Evolutionary conservation across 1,139 yeast species (phyloP).

Genomic region (Zygosaccharomyces pseudobailii): DNA sequence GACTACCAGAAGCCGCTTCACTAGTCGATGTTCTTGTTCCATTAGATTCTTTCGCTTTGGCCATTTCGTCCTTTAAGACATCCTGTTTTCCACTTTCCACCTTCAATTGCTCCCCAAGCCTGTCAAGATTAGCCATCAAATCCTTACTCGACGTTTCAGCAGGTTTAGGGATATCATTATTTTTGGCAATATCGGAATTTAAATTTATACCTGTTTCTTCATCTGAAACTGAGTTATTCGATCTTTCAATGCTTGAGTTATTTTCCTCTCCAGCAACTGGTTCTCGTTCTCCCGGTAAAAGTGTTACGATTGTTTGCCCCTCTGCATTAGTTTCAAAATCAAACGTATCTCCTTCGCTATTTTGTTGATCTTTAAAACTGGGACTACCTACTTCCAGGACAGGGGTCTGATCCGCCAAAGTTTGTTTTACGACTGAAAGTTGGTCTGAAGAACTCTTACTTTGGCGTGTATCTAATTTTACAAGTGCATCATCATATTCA

Average conservation of each 20-base stretch:
- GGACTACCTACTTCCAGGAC: neutral
- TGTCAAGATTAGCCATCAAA: conserved; percentile 2
- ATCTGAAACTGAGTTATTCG: neutral
- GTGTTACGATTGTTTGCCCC: neutral
- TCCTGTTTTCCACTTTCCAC: neutral
- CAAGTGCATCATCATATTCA: conserved; percentile 5
- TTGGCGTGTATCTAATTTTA: neutral
- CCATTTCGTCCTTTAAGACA: neutral
- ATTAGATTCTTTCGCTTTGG: neutral
- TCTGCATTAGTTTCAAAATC: conserved; percentile 14
- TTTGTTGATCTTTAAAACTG: neutral
- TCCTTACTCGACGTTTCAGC: neutral
- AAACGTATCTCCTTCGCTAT: conserved; percentile 12
- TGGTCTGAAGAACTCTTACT: neutral
- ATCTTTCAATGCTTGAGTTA: no score
- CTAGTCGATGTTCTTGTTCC: neutral
- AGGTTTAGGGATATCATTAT: neutral
- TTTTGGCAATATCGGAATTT: neutral
- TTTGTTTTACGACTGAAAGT: neutral
- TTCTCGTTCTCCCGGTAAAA: no score
- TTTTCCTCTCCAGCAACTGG: no score
- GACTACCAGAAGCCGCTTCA: neutral
- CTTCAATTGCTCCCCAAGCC: conserved; percentile 4
- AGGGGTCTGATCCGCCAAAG: neutral
- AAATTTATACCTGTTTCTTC: neutral